Evolutionary conservation across 306 rosid genomes (phyloP).

Genomic region (Crotalaria pallida): DNA sequence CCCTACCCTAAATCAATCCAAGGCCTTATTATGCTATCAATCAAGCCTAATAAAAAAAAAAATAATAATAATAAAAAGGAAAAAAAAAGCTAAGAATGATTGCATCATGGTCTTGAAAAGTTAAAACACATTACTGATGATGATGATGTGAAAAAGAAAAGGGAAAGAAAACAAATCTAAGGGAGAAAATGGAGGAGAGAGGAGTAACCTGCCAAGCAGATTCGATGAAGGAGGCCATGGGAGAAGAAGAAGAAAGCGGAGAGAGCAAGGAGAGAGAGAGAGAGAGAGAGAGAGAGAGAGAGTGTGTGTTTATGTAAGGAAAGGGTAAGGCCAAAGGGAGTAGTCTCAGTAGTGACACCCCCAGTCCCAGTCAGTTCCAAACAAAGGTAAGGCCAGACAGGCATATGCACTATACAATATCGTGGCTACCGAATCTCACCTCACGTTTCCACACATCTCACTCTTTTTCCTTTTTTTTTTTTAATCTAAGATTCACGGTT

Average conservation of each 20-base stretch:
- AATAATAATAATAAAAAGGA: background rate
- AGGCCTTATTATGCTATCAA: background rate
- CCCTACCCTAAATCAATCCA: background rate
- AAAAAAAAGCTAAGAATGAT: background rate
- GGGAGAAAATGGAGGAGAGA: background rate
- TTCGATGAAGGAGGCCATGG: conserved; percentile 56
- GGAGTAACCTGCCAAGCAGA: conserved; percentile 65
- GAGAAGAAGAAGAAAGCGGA: background rate
- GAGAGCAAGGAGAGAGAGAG: background rate
- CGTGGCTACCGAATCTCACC: too few species aligned
- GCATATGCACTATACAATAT: too few species aligned
- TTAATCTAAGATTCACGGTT: too few species aligned
- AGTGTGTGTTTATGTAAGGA: background rate
- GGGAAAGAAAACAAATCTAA: too few species aligned
- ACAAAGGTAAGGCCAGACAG: too few species aligned
- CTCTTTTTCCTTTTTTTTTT: too few species aligned
- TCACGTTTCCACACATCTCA: too few species aligned
- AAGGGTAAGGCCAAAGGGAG: background rate
- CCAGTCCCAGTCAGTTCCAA: too few species aligned
- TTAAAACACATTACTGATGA: too few species aligned
- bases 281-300: background rate
- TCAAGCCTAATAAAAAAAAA: background rate
- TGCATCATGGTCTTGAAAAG: too few species aligned
- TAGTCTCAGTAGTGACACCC: too few species aligned
- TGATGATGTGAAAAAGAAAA: too few species aligned